phyloP scores from a whole-genome alignment of 345 rosid species.

The rapeseed (Brassica napus) region DNA sequence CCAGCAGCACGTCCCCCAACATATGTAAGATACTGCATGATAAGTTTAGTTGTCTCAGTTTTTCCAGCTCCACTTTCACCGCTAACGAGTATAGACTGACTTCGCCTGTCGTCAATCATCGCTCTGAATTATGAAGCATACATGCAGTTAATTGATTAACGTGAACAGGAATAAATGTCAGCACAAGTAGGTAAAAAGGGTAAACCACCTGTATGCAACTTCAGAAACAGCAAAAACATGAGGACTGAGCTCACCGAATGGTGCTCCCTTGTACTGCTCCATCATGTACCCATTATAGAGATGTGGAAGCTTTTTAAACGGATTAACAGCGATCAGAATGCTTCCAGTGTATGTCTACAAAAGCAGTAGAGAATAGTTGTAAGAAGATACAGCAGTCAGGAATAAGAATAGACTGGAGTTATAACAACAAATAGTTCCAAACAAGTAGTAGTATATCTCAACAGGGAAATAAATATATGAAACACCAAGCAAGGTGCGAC shows the following conservation, averaged over 20 bases:
- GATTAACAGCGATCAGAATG: background rate
- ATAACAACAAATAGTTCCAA: too few relatives aligned
- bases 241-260: background rate
- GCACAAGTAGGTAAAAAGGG: background rate
- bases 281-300: background rate
- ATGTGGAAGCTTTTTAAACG: background rate
- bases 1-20: background rate
- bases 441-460: background rate
- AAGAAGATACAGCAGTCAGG: background rate
- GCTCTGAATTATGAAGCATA: background rate
- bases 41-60: background rate
- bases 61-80: slow-evolving; percentile 1
- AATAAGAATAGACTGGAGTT: background rate
- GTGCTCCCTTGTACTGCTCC: slow-evolving; percentile 1
- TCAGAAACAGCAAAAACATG: background rate
- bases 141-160: background rate
- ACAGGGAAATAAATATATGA: background rate
- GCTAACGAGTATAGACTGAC: background rate
- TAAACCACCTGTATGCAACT: background rate
- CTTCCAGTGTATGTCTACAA: background rate
- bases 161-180: background rate
- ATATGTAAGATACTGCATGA: background rate
- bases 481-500: background rate
- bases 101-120: background rate
- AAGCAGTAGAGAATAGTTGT: background rate